phyloP scores from a whole-genome alignment of 2,329 filamentous ascomycete species.

The Sarocladium brachiariae region DNA sequence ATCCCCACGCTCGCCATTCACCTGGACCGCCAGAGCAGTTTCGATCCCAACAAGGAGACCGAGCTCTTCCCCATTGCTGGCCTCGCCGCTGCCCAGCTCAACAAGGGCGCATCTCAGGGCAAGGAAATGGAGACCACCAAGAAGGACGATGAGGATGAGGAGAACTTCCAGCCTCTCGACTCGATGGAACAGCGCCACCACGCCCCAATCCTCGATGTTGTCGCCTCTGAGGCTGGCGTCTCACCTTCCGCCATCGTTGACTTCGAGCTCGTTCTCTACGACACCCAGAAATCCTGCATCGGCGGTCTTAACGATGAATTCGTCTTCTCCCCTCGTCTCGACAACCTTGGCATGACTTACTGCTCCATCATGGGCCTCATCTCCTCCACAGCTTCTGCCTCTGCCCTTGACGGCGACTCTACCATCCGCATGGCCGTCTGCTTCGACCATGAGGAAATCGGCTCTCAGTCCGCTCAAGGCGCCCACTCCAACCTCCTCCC shows the following conservation, averaged over 20 bases:
- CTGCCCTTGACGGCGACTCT: conserved; percentile 65
- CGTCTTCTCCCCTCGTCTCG: conserved; percentile 89
- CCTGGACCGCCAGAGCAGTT: conserved; percentile 76
- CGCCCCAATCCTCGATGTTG: conserved; percentile 74
- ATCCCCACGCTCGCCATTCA: conserved; percentile 94
- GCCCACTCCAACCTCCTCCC: conserved; percentile 90
- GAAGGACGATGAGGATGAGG: conserved; percentile 31
- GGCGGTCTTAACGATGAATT: conserved; percentile 91
- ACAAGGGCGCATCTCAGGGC: conserved; percentile 56
- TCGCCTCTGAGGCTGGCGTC: conserved; percentile 72
- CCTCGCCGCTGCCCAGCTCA: conserved; percentile 79
- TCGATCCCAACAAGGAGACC: conserved; percentile 94
- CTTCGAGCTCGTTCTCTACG: conserved; percentile 95
- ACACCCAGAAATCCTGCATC: conserved; percentile 84
- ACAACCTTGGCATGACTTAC: conserved; percentile 96
- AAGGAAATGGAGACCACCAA: conserved; percentile 27
- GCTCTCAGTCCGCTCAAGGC: conserved; percentile 85
- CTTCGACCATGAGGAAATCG: conserved; percentile 98
- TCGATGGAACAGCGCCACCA: conserved; percentile 79
- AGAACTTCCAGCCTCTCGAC: conserved; percentile 67
- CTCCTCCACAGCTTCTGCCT: conserved; percentile 59
- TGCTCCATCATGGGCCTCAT: conserved; percentile 84
- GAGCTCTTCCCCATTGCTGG: conserved; percentile 93
- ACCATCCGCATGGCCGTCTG: conserved; percentile 87
- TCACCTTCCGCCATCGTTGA: conserved; percentile 65